These are phyloP conservation scores for Croton laevigatus DNA, from an alignment of 441 rosid species.

Conservation along the genomic window DNA sequence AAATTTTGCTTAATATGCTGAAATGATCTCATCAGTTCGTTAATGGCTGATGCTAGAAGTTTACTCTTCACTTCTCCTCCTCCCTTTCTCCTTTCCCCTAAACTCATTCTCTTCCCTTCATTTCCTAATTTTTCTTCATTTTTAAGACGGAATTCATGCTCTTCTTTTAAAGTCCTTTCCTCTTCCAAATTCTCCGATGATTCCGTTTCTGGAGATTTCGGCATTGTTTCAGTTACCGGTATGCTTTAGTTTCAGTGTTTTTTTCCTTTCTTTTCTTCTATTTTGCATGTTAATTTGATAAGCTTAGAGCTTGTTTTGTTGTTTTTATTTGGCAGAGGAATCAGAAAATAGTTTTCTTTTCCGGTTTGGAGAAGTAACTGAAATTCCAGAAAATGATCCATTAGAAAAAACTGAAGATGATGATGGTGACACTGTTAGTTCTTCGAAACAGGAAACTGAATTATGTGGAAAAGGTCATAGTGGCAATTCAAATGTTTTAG, in stretches of 20 bases:
- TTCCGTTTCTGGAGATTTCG: conserved; percentile 27
- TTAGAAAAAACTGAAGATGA: conserved; percentile 19
- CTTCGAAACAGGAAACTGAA: conserved; percentile 4
- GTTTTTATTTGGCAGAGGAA: conserved; percentile 37
- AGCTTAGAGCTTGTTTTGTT: background rate
- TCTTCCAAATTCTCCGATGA: conserved; percentile 1
- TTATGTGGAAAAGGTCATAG: background rate
- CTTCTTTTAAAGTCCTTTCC: conserved; percentile 3
- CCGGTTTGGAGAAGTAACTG: conserved; percentile 52
- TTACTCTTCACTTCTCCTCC: conserved; percentile 10
- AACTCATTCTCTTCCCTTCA: conserved; percentile 17
- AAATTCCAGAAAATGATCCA: conserved; percentile 30
- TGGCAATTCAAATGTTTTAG: background rate
- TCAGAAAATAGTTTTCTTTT: conserved; percentile 64
- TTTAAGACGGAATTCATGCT: background rate
- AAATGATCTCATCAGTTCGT: background rate
- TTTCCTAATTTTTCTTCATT: conserved; percentile 11
- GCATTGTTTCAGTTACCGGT: conserved; percentile 31
- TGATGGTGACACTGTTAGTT: conserved; percentile 5
- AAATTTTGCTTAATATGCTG: too few species aligned
- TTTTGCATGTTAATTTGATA: background rate
- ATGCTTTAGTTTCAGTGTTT: background rate
- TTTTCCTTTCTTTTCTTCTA: background rate
- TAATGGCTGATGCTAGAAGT: conserved; percentile 11
- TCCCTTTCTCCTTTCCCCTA: background rate